A percentile compares a stretch with the other conserved stretches of the same genome.
phyloP scores from a whole-genome alignment of 441 rosid species.

The Jatropha multifida region DNA sequence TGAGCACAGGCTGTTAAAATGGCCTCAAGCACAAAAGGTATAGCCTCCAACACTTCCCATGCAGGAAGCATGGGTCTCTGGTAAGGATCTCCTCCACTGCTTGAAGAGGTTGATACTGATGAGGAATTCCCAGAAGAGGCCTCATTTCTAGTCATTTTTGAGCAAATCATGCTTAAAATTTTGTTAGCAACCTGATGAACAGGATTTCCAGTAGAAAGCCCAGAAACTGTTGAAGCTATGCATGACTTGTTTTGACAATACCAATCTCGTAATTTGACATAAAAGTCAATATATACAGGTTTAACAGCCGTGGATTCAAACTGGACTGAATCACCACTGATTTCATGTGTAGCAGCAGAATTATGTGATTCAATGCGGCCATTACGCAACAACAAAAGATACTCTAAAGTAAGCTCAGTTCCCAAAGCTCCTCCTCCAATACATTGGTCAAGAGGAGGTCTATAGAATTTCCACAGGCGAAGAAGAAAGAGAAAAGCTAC shows the following conservation, averaged over 20 bases:
- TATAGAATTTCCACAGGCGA: conserved; percentile 77
- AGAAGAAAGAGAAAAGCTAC: conserved; percentile 68
- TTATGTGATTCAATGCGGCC: conserved; percentile 31
- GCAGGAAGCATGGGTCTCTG: conserved; percentile 61
- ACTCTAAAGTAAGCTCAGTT: conserved; percentile 52
- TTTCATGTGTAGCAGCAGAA: conserved; percentile 32
- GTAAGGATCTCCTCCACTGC: conserved; percentile 42
- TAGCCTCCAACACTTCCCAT: conserved; percentile 71
- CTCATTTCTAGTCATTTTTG: conserved; percentile 43
- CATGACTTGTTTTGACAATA: conserved; percentile 60
- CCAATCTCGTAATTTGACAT: conserved; percentile 65
- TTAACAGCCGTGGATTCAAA: conserved; percentile 30
- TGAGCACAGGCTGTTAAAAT: conserved; percentile 67
- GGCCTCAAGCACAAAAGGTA: conserved; percentile 68
- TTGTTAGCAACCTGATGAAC: conserved; percentile 61
- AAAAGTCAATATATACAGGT: conserved; percentile 47
- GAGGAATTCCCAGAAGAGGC: conserved; percentile 42
- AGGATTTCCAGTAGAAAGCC: conserved; percentile 46
- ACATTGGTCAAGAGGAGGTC: conserved; percentile 51
- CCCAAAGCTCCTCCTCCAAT: conserved; percentile 40
- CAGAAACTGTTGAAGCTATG: conserved; percentile 53
- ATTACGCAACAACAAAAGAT: conserved; percentile 52
- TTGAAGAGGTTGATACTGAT: conserved; percentile 38
- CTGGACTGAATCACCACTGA: conserved; percentile 24
- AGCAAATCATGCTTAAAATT: conserved; percentile 58